Evolutionary conservation across 805 yeast genomes (phyloP).

Genomic region (Wickerhamomyces bovis): DNA sequence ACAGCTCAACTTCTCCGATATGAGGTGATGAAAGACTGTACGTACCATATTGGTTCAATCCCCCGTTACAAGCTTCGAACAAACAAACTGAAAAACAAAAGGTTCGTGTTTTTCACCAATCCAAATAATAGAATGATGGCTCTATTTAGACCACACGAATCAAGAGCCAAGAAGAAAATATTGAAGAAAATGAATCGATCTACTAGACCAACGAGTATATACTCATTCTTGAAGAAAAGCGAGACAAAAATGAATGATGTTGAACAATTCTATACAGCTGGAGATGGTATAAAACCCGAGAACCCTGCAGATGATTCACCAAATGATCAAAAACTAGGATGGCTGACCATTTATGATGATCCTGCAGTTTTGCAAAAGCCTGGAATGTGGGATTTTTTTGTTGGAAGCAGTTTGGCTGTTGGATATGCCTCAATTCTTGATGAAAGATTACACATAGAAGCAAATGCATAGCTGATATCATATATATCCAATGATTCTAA

Average conservation of each 20-base stretch:
- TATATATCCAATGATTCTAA: background rate
- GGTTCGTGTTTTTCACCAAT: constrained; percentile 26
- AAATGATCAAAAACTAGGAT: constrained; percentile 53
- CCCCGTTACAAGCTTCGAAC: constrained; percentile 30
- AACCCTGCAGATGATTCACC: constrained; percentile 58
- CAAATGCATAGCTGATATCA: background rate
- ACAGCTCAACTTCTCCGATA: constrained; percentile 22
- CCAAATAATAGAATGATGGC: constrained; percentile 29
- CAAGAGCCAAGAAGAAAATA: constrained; percentile 34
- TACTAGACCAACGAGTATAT: background rate
- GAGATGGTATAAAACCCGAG: constrained; percentile 47
- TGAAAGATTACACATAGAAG: constrained; percentile 7
- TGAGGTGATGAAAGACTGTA: constrained; percentile 24
- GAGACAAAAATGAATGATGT: background rate
- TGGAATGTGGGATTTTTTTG: constrained; percentile 49
- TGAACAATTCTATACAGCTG: constrained; percentile 27
- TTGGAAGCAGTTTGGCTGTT: constrained; percentile 48
- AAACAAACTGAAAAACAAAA: constrained; percentile 20
- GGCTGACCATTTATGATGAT: constrained; percentile 58
- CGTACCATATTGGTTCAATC: constrained; percentile 40
- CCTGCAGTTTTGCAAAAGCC: constrained; percentile 20
- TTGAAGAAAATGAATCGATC: constrained; percentile 24
- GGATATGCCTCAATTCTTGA: constrained; percentile 36
- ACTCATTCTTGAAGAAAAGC: background rate
- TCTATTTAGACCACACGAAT: constrained; percentile 25